These are phyloP conservation scores for Suillus brevipes DNA, from an alignment of 768 basidiomycete genomes.

Conservation along the genomic window DNA sequence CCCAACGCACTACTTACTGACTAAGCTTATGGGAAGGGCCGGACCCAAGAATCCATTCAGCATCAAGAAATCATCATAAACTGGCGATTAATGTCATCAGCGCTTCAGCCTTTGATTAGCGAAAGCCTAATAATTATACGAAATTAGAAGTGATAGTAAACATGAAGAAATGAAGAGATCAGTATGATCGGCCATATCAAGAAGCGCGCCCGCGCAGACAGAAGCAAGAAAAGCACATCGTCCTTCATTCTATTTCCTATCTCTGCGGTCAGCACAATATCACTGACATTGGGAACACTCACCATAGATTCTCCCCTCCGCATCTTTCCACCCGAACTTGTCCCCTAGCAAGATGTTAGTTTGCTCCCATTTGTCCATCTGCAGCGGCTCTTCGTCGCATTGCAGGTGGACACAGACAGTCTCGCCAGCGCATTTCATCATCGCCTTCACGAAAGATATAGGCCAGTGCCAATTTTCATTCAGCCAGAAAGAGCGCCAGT, in stretches of 20 bases:
- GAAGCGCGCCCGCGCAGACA: not conserved
- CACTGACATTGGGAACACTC: not conserved
- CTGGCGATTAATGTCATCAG: not conserved
- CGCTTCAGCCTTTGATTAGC: not conserved
- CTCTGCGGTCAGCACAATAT: not conserved
- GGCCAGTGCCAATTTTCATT: conserved; percentile 2
- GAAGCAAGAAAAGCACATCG: not conserved
- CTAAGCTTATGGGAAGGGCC: not conserved
- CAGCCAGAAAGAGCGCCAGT: conserved; percentile 3
- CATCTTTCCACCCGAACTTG: not conserved
- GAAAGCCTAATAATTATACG: not conserved
- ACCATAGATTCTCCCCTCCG: conserved; percentile 1
- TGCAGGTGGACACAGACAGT: not conserved
- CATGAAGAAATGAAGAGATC: not conserved
- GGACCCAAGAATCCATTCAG: not conserved
- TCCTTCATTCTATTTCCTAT: not conserved
- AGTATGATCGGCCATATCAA: not conserved
- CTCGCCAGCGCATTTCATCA: not conserved
- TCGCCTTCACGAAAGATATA: not conserved
- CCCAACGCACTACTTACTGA: not conserved
- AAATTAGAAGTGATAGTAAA: not conserved
- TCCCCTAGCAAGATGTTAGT: not conserved
- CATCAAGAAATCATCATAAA: not conserved
- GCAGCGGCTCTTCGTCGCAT: not conserved
- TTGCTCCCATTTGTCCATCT: not conserved